Evolutionary conservation across 345 rosid genomes (phyloP).

Genomic region (Psidium friedrichsthalianum): DNA sequence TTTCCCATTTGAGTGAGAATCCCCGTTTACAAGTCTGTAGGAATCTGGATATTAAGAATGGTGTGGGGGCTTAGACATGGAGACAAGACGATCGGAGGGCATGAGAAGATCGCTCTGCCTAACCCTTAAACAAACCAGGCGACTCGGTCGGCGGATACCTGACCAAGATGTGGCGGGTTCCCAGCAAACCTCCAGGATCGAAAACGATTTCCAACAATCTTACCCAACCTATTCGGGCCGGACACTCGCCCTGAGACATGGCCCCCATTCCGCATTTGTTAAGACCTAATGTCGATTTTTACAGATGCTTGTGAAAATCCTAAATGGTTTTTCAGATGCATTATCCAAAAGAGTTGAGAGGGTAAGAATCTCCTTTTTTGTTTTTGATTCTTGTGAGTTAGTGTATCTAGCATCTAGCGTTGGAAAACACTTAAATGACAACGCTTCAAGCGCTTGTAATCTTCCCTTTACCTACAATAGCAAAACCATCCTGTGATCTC

Average conservation of each 20-base stretch:
- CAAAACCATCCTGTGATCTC: not conserved
- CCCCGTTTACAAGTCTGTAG: not conserved
- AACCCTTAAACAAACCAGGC: not conserved
- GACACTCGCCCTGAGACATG: not conserved
- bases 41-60: not conserved
- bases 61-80: not conserved
- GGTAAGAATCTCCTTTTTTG: not conserved
- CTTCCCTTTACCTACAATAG: not conserved
- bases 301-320: not conserved
- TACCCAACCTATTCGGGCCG: not conserved
- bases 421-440: not conserved
- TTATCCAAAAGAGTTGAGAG: not conserved
- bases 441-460: not conserved
- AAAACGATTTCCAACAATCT: not conserved
- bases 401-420: not conserved
- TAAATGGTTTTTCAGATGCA: not conserved
- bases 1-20: not conserved
- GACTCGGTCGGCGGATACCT: not conserved
- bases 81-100: not conserved
- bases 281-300: not conserved
- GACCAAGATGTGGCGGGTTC: not conserved
- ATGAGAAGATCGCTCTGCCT: not conserved
- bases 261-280: not conserved
- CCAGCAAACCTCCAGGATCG: not conserved
- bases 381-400: not conserved